phyloP scores from a whole-genome alignment of 2,329 filamentous ascomycete genomes.

The Alternaria arbusti region DNA sequence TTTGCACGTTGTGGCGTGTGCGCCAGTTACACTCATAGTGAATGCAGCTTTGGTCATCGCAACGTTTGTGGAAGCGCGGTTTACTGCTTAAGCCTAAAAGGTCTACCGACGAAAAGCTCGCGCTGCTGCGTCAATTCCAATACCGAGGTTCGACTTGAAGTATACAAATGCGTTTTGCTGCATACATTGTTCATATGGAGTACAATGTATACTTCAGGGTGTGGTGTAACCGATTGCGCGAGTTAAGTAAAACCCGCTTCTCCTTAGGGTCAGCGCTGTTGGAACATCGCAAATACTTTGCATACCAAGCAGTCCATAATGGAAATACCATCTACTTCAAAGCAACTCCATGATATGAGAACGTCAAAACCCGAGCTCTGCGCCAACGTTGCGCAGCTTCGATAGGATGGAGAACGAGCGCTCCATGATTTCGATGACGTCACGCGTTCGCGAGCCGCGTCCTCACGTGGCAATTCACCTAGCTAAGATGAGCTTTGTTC shows the following conservation, averaged over 20 bases:
- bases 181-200: not conserved
- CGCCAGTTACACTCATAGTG: not conserved
- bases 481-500: not conserved
- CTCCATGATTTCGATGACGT: not conserved
- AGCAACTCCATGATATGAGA: not conserved
- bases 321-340: accelerated
- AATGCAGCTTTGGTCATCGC: not conserved
- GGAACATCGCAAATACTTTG: not conserved
- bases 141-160: too few relatives aligned
- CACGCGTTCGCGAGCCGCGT: not conserved
- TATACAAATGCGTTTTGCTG: too few relatives aligned
- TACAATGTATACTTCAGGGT: not conserved
- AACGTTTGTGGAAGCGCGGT: not conserved
- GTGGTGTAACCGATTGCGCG: accelerated
- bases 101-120: not conserved
- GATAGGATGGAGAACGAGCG: not conserved
- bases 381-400: not conserved
- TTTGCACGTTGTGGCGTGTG: not conserved
- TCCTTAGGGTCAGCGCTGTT: not conserved
- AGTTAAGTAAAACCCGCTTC: not conserved
- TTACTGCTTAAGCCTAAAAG: not conserved
- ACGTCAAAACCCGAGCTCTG: not conserved
- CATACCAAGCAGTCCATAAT: accelerated
- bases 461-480: not conserved
- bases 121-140: not conserved